Conservation (phyloP, 129 eudicot genomes). For the Flaveria linearis region DNA sequence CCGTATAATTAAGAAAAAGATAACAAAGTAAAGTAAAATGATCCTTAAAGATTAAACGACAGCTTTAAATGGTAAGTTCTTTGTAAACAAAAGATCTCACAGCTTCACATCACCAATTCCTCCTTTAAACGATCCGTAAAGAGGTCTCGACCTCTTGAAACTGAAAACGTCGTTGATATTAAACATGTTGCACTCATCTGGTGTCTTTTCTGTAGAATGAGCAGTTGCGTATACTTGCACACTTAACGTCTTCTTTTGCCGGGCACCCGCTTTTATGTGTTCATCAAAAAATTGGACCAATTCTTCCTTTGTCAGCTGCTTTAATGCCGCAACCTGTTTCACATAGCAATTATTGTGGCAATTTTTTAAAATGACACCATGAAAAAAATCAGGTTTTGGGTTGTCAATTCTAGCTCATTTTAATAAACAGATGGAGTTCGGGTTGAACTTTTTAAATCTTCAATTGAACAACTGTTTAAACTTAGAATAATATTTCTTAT, state of each 20-base stretch:
- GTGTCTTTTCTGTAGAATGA: conserved; percentile 54
- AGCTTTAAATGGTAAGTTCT: background rate
- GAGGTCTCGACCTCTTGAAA: conserved; percentile 83
- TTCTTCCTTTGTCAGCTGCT: conserved; percentile 62
- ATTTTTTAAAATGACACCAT: background rate
- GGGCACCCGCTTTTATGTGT: conserved; percentile 73
- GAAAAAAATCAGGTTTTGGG: background rate
- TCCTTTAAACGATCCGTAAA: conserved; percentile 82
- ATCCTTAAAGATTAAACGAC: background rate
- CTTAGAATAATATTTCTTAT: too few relatives aligned
- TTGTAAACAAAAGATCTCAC: conserved; percentile 29
- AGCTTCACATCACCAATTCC: conserved; percentile 67
- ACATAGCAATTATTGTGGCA: conserved; percentile 4
- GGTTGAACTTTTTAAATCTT: too few relatives aligned
- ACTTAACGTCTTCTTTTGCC: conserved; percentile 68
- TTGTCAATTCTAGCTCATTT: background rate
- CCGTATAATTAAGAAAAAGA: background rate
- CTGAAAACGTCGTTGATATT: conserved; percentile 66
- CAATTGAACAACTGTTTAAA: too few relatives aligned
- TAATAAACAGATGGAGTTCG: background rate
- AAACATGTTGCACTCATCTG: conserved; percentile 43
- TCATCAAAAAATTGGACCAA: conserved; percentile 74
- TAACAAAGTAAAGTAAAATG: background rate
- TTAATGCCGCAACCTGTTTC: conserved; percentile 77
- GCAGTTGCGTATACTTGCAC: conserved; percentile 63